Base-by-base conservation (phyloP, 1,284 basidiomycete genomes). In the Cystobasidium pallidum region DNA sequence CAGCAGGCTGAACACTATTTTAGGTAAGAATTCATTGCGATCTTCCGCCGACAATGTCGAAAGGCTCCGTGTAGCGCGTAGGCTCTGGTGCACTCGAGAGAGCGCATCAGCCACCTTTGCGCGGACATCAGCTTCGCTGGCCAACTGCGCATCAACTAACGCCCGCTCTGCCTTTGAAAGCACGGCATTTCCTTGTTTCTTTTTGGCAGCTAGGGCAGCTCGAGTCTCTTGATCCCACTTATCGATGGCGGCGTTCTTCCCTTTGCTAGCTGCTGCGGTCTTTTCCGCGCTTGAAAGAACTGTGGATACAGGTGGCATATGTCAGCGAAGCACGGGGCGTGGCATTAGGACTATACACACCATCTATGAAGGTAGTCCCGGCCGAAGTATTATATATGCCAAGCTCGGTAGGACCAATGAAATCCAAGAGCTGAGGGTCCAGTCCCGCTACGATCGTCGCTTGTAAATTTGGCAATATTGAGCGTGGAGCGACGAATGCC, bases 191-290 rank as follows among this genome's bases (percentile, higher is more conserved):
- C 82, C 81, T 0, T 84, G 81, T 73, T 82, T 80, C 82, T 94
- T 94, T 82, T 94, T 94, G 74, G 83, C 86, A 7, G 90, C 89
- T 0, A 96, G 83, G 0, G 89, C 88, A 77, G 90, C 89, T 11
- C 93, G 87, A n/a, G 95, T 83, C 75, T 97, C 92, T 34, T 88
- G 89, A 76, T 98, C 94, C 94, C 94, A 98, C 78, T 91, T 89
- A 15, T 91, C 88, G 30, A 94, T 89, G 54, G 91, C 91, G 15
- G 90, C 87, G 74, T 88, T 89, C 77, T 94, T 95, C 41, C 91
- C 89, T 80, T 94, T 94, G 13, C 36, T 41, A 19, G 32, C 47
- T 13, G 70, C 51, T 13, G 67, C 64, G 28, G 66, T 70, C 2
- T 66, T 67, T 45, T 66, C 58, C 63, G 36, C 36, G n/a, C 28